These are phyloP conservation scores for Trichophyton simii DNA, from an alignment of 2,329 filamentous ascomycete species.

Conservation along the genomic window DNA sequence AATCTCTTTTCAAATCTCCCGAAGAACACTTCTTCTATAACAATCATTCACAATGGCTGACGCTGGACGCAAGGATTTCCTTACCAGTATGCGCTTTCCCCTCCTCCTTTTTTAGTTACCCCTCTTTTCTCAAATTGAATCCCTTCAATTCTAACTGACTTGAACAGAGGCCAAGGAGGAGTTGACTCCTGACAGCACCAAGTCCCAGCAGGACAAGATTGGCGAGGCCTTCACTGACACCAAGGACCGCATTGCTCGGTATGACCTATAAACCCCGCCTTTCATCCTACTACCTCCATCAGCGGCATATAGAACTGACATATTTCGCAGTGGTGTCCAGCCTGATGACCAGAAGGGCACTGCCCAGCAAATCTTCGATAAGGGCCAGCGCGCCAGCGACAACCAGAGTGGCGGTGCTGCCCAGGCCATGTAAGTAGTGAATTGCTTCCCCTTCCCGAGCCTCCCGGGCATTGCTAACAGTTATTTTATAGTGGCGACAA, in stretches of 20 bases:
- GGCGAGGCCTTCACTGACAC: slow-evolving; percentile 46
- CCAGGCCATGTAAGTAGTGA: slow-evolving; percentile 28
- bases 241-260: slow-evolving; percentile 43
- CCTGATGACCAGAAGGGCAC: slow-evolving; percentile 45
- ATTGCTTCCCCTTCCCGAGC: not conserved
- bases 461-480: not conserved
- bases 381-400: slow-evolving; percentile 36
- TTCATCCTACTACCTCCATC: not conserved
- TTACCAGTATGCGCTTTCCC: slow-evolving; percentile 30
- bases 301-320: not conserved
- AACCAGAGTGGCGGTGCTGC: slow-evolving; percentile 28
- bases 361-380: slow-evolving; percentile 41
- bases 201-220: slow-evolving; percentile 48
- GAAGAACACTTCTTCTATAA: not conserved
- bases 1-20: not conserved
- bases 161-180: slow-evolving; percentile 42
- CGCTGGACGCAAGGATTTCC: slow-evolving; percentile 48
- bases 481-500: slow-evolving; percentile 27
- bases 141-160: not conserved
- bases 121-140: not conserved
- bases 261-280: slow-evolving; percentile 11
- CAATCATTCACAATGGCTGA: slow-evolving; percentile 45
- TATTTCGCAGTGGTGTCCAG: slow-evolving; percentile 30
- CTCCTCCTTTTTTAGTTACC: slow-evolving; percentile 6
- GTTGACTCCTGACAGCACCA: slow-evolving; percentile 46